Base-by-base conservation (phyloP, 2,329 filamentous ascomycete genomes). In the Elsinoe fawcettii region DNA sequence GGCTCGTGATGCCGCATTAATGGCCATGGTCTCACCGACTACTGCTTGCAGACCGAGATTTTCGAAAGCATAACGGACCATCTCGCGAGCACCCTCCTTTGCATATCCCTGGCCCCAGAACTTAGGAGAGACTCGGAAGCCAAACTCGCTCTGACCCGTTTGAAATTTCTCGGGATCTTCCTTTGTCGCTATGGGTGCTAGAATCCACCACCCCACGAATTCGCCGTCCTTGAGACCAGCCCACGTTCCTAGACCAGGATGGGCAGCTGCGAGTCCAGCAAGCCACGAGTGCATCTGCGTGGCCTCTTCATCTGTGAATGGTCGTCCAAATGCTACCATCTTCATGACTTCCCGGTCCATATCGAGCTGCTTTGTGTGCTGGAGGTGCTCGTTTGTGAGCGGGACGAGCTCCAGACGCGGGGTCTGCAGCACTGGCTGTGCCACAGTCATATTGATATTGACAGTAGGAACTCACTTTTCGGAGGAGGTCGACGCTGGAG, bases 121-220 rank as follows among this genome's bases (percentile, higher is more conserved):
- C 51, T 62, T 63, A 2, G 65, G 66, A 16, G 65, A 59, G 14
- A 69, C 60, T 2, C 67, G 60, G 37, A 67, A 63, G 3, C 66
- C 67, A 25, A 68, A 64, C 36, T 67, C 63, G 14, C 63, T 63
- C 27, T 61, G 61, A 39, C 56, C 22, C 36, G 16, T 51, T 18
- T 51, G 46, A 8, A 49, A 20, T 5, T 44, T 22, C n/a, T 22
- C 51, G 7, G 30, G 8, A 8, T 14, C 16, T 16, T 51, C 43
- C 16, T 22, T 34, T 20, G 34, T 51, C 7, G 49, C 64, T 56
- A 55, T 51, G n/a, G 61, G 58, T 1, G 65, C 66, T 4, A 68
- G 43, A 22, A 67, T 60, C 66, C 66, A 69, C 66, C 66, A 68
- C 16, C 67, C 67, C 43, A 68, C 63, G 55, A 68, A 68, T 11